Conservation (phyloP, 2,329 filamentous ascomycete genomes). For the Talaromyces sp. region DNA sequence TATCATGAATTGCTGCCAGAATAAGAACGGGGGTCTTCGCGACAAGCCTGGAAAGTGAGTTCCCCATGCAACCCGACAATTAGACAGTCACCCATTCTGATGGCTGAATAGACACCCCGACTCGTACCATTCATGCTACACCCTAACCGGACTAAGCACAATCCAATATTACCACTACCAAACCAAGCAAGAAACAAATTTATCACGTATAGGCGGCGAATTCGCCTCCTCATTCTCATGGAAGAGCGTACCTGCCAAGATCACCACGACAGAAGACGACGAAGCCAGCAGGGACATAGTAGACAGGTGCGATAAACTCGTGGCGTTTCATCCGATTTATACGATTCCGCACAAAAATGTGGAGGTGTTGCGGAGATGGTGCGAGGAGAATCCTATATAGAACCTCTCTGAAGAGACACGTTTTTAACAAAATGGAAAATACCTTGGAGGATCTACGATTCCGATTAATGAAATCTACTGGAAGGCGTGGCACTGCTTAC, state of each 20-base stretch:
- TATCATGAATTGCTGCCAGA: slow-evolving; percentile 83
- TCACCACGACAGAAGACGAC: slow-evolving; percentile 63
- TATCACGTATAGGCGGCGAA: slow-evolving; percentile 28
- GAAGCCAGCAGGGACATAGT: slow-evolving; percentile 39
- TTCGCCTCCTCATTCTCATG: slow-evolving; percentile 40
- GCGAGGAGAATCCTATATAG: slow-evolving; percentile 36
- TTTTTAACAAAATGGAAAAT: neutral
- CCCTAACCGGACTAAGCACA: slow-evolving; percentile 77
- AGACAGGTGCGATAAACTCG: slow-evolving; percentile 57
- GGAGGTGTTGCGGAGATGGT: slow-evolving; percentile 63
- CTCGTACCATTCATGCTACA: slow-evolving; percentile 91
- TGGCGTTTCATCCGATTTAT: slow-evolving; percentile 76
- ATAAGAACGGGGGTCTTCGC: slow-evolving; percentile 73
- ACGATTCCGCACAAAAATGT: slow-evolving; percentile 71
- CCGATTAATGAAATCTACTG: neutral
- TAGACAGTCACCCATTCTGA: neutral
- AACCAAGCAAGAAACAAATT: slow-evolving; percentile 25
- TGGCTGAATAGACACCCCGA: slow-evolving; percentile 63
- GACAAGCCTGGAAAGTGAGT: slow-evolving; percentile 90
- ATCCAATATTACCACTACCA: slow-evolving; percentile 65
- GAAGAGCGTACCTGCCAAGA: slow-evolving; percentile 40
- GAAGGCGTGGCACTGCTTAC: neutral
- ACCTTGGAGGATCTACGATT: neutral
- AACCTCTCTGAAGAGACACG: neutral
- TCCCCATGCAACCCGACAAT: slow-evolving; percentile 22